A percentile compares a stretch with the other conserved stretches of the same genome.
These are phyloP conservation scores for Suhomyces bokatorum DNA, from an alignment of 1,139 yeast genomes.

Conservation along the genomic window DNA sequence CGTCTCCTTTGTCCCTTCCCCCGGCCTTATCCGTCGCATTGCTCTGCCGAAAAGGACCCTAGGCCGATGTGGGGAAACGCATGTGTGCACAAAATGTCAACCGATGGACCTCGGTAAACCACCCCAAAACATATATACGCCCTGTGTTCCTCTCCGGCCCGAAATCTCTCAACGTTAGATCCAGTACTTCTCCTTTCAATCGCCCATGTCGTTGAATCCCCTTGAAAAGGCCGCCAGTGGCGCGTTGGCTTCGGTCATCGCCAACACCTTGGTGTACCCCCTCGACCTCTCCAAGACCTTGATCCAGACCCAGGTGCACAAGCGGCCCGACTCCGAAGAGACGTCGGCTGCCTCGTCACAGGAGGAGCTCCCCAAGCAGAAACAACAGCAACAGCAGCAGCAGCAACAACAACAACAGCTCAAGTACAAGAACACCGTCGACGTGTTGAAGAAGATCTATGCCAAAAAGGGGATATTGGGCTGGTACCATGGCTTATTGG, in stretches of 20 bases:
- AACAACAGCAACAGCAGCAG: no score
- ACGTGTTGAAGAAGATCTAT: slow-evolving; percentile 62
- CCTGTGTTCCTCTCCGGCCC: neutral
- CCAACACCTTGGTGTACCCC: slow-evolving; percentile 79
- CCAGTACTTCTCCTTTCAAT: neutral
- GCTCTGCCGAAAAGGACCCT: neutral
- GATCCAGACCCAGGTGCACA: slow-evolving; percentile 63
- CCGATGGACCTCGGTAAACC: slow-evolving; percentile 8
- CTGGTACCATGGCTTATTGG: slow-evolving; percentile 71
- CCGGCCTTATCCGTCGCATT: neutral
- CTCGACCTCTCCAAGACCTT: slow-evolving; percentile 72
- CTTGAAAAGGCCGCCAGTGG: slow-evolving; percentile 82
- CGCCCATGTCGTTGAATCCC: slow-evolving; percentile 52
- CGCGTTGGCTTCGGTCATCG: slow-evolving; percentile 79
- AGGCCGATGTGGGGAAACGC: slow-evolving; percentile 9
- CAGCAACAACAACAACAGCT: slow-evolving; percentile 22
- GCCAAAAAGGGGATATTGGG: slow-evolving; percentile 64
- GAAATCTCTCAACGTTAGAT: no score
- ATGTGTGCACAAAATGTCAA: slow-evolving; percentile 6
- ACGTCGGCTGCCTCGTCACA: slow-evolving; percentile 10
- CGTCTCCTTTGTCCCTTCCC: no score
- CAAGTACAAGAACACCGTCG: slow-evolving; percentile 59
- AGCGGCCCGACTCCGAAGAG: slow-evolving; percentile 19
- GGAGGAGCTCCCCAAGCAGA: slow-evolving; percentile 13
- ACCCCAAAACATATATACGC: slow-evolving; percentile 2